Evolutionary conservation across 225 moss, liverwort and hornwort species (phyloP).

Genomic region (Takakia lepidozioides): DNA sequence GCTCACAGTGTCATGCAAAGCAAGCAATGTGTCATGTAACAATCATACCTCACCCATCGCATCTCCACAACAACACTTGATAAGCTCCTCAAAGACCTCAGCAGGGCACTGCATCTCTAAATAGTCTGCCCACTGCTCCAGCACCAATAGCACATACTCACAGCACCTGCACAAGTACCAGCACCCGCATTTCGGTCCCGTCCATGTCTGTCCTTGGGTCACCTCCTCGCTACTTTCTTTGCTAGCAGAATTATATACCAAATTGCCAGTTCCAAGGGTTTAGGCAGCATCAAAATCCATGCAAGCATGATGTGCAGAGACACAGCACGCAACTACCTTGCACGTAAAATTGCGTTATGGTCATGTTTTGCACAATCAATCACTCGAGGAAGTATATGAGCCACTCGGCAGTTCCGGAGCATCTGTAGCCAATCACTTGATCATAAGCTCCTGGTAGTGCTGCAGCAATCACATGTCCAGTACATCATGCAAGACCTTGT

Average conservation of each 20-base stretch:
- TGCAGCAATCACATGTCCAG: no score
- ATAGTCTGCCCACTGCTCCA: conserved; percentile 64
- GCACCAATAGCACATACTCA: conserved; percentile 64
- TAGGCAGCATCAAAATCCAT: background rate
- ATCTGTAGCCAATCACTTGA: conserved; percentile 27
- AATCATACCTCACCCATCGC: conserved; percentile 56
- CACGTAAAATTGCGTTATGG: conserved; percentile 51
- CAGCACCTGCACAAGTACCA: conserved; percentile 63
- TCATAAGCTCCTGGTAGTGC: background rate
- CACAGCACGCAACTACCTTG: conserved; percentile 18
- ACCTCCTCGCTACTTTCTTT: no score
- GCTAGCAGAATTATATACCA: no score
- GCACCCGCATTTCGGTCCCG: no score
- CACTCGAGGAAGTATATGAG: conserved; percentile 49
- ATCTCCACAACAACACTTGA: conserved; percentile 65
- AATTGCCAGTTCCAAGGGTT: no score
- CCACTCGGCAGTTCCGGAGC: conserved; percentile 51
- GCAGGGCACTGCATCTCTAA: conserved; percentile 55
- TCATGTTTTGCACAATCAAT: conserved; percentile 75
- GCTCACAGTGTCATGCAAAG: no score
- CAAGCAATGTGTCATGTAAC: no score
- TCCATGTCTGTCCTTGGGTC: no score
- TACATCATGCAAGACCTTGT: no score
- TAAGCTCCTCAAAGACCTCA: conserved; percentile 65
- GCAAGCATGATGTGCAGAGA: background rate